Evolutionary conservation across 2,329 filamentous ascomycete species (phyloP).

Genomic region (Penicillium sp.): DNA sequence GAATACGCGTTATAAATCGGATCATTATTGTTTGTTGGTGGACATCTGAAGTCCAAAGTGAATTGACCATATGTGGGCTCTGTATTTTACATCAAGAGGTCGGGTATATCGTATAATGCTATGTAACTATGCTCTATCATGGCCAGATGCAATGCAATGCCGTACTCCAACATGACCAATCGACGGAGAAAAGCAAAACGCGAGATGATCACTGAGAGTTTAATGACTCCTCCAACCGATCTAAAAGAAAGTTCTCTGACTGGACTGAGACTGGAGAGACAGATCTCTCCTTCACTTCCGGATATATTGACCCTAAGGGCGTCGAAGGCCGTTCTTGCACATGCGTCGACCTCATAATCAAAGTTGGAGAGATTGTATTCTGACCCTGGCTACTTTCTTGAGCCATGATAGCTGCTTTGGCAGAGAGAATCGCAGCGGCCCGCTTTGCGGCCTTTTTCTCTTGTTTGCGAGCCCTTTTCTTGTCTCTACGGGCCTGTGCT

Average conservation of each 20-base stretch:
- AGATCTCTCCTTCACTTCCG: conserved; percentile 12
- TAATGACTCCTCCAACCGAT: conserved; percentile 32
- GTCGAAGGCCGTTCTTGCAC: background rate
- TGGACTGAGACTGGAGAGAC: conserved; percentile 24
- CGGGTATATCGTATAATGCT: background rate
- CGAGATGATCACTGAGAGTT: background rate
- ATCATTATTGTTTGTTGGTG: no score
- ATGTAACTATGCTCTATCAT: background rate
- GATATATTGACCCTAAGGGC: background rate
- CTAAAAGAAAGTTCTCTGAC: conserved; percentile 31
- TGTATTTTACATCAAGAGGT: background rate
- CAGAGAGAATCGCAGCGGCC: conserved; percentile 1
- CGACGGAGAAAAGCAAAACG: background rate
- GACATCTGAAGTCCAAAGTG: background rate
- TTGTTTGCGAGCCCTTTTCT: conserved; percentile 29
- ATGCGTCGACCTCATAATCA: background rate
- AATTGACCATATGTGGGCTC: background rate
- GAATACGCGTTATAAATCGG: no score
- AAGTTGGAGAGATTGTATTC: background rate
- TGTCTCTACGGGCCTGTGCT: conserved; percentile 24
- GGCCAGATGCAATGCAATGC: background rate
- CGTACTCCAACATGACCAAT: background rate
- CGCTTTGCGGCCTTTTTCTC: conserved; percentile 24
- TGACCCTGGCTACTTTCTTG: background rate
- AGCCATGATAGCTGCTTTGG: background rate